phyloP scores from a whole-genome alignment of 345 rosid genomes.

The Diplotaxis tenuifolia region DNA sequence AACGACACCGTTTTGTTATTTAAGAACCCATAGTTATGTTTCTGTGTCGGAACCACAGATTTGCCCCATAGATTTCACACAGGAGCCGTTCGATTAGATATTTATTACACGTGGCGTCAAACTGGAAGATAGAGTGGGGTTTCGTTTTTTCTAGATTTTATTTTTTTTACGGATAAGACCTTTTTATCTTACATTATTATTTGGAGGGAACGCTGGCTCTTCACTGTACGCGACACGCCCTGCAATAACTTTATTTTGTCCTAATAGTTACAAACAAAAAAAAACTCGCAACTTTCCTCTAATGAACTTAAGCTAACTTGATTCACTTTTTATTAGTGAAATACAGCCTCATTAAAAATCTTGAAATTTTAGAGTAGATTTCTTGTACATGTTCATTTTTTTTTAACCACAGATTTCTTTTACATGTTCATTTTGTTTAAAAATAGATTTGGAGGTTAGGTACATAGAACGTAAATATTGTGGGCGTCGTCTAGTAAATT shows the following conservation, averaged over 20 bases:
- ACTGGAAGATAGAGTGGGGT: not conserved
- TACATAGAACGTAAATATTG: slow-evolving; percentile 8
- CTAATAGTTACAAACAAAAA: not conserved
- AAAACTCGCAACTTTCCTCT: too few species aligned
- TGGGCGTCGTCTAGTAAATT: slow-evolving; percentile 13
- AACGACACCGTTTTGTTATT: slow-evolving; percentile 8
- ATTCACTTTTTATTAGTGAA: too few species aligned
- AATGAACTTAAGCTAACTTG: not conserved
- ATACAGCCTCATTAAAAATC: not conserved
- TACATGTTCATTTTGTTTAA: not conserved
- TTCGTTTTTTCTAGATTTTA: too few species aligned
- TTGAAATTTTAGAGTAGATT: too few species aligned
- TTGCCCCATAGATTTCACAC: slow-evolving; percentile 8
- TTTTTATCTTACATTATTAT: slow-evolving; percentile 26
- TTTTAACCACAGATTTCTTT: too few species aligned
- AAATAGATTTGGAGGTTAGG: slow-evolving; percentile 9
- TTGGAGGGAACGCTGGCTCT: slow-evolving; percentile 27
- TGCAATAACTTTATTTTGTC: not conserved
- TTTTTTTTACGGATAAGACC: slow-evolving; percentile 34
- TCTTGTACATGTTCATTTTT: too few species aligned
- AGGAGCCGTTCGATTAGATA: slow-evolving; percentile 32
- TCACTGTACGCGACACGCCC: slow-evolving; percentile 1
- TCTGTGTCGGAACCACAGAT: slow-evolving; percentile 24
- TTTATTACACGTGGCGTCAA: slow-evolving; percentile 27
- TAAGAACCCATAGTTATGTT: not conserved